Percentiles rank a stretch among this genome's conserved stretches.
These are phyloP conservation scores for Ogataea zsoltii DNA, from an alignment of 805 yeast genomes.

Conservation along the genomic window DNA sequence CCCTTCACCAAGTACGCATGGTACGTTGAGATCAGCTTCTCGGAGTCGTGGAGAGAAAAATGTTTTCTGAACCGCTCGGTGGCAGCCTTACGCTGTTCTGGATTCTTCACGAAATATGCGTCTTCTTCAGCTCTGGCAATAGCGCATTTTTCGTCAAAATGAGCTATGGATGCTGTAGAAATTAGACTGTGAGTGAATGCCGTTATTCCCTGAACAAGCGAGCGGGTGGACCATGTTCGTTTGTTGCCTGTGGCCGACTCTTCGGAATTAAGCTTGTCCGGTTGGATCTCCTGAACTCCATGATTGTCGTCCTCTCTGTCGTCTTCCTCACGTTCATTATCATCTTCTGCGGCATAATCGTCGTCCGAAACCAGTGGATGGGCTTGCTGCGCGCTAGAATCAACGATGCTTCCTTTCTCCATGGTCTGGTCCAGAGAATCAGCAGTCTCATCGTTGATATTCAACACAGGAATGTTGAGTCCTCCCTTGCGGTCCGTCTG, in stretches of 20 bases:
- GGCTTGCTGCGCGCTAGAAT: not conserved
- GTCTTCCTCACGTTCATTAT: constrained; percentile 1
- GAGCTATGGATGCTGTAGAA: constrained; percentile 39
- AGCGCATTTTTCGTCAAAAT: constrained; percentile 48
- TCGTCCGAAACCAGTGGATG: constrained; percentile 6
- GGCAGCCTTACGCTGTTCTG: constrained; percentile 45
- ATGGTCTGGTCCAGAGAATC: not conserved
- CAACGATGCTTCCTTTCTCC: not conserved
- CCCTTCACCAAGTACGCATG: constrained; percentile 67
- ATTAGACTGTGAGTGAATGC: constrained; percentile 29
- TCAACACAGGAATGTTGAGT: constrained; percentile 4
- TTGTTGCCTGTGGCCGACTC: constrained; percentile 7
- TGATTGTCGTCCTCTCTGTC: not conserved
- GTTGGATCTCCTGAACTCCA: not conserved
- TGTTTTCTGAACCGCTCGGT: constrained; percentile 61
- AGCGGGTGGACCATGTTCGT: constrained; percentile 27
- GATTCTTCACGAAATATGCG: constrained; percentile 46
- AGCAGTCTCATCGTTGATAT: not conserved
- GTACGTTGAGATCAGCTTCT: constrained; percentile 64
- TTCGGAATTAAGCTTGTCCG: constrained; percentile 2
- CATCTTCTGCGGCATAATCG: constrained; percentile 6
- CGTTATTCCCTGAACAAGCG: constrained; percentile 32
- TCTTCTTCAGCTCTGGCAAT: constrained; percentile 47
- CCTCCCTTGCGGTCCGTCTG: constrained; percentile 1
- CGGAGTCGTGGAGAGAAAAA: constrained; percentile 60